Evolutionary conservation across 2,329 filamentous ascomycete species (phyloP).

Genomic region (Zymoseptoria pseudotritici): DNA sequence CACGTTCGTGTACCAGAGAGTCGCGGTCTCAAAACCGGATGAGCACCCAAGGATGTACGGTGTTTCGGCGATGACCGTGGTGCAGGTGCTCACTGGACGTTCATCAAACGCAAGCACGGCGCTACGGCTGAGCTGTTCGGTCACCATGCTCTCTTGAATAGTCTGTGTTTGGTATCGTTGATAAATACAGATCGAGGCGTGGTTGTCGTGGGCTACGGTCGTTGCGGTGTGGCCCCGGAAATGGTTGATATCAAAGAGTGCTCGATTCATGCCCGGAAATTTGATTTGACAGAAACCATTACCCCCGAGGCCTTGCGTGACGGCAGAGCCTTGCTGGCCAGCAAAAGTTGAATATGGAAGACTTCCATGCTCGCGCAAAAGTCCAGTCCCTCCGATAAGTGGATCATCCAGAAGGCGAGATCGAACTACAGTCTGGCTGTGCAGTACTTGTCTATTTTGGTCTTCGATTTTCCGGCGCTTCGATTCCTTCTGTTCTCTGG

Average conservation of each 20-base stretch:
- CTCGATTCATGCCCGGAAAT: background rate
- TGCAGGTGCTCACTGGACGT: background rate
- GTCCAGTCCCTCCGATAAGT: background rate
- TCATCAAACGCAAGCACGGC: background rate
- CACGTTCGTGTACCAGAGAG: background rate
- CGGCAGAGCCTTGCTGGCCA: background rate
- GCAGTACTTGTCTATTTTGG: background rate
- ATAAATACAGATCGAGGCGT: background rate
- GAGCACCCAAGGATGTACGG: background rate
- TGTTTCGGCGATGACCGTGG: background rate
- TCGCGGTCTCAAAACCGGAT: background rate
- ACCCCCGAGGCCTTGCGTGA: background rate
- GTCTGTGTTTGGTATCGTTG: background rate
- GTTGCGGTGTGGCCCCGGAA: background rate
- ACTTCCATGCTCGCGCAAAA: background rate
- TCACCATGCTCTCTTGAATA: no score
- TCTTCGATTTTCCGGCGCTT: constrained; percentile 25
- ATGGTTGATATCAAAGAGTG: background rate
- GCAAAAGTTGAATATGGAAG: background rate
- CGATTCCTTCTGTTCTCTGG: constrained; percentile 27
- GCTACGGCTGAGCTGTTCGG: no score
- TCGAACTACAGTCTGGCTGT: background rate
- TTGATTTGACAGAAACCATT: background rate
- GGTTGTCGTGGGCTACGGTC: background rate
- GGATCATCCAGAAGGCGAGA: background rate